Percentiles rank a stretch among this genome's conserved stretches.
These are phyloP conservation scores for Plasmodium yoelii DNA, from an alignment of 169 alveolate species.

Conservation along the genomic window DNA sequence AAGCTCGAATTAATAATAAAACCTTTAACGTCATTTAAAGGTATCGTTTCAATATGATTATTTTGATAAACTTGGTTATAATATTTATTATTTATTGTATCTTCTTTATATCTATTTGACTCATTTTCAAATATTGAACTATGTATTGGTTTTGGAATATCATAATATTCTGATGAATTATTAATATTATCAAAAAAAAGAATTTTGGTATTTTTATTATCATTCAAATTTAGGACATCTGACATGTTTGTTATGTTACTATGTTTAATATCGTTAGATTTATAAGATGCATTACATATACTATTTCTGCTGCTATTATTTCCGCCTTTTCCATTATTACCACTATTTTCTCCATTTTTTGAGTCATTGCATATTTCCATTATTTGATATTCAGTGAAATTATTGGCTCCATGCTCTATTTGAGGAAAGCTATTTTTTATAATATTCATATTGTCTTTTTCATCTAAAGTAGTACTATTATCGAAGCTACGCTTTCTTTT, in stretches of 20 bases:
- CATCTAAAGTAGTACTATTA: not conserved
- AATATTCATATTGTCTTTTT: conserved; percentile 2
- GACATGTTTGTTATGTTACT: conserved; percentile 46
- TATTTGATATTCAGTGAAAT: no score
- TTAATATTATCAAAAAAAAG: conserved; percentile 55
- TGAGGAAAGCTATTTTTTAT: no score
- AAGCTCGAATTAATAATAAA: conserved; percentile 1
- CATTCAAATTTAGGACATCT: conserved; percentile 21
- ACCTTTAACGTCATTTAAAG: conserved; percentile 18
- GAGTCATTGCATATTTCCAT: no score
- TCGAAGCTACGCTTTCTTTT: conserved; percentile 6
- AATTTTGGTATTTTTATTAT: conserved; percentile 27
- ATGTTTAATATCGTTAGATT: conserved; percentile 15
- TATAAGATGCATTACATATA: conserved; percentile 1
- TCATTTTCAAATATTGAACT: conserved; percentile 3
- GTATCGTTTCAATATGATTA: conserved; percentile 4
- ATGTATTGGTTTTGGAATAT: conserved; percentile 28
- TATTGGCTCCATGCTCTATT: no score
- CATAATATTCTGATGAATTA: conserved; percentile 32
- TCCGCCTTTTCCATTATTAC: no score
- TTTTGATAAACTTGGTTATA: not conserved
- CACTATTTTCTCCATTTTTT: no score
- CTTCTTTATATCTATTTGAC: not conserved
- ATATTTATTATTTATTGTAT: not conserved
- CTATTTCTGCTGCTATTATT: not conserved